Conservation (phyloP, 2,329 filamentous ascomycete genomes). For the Fusarium solani-melongenae region DNA sequence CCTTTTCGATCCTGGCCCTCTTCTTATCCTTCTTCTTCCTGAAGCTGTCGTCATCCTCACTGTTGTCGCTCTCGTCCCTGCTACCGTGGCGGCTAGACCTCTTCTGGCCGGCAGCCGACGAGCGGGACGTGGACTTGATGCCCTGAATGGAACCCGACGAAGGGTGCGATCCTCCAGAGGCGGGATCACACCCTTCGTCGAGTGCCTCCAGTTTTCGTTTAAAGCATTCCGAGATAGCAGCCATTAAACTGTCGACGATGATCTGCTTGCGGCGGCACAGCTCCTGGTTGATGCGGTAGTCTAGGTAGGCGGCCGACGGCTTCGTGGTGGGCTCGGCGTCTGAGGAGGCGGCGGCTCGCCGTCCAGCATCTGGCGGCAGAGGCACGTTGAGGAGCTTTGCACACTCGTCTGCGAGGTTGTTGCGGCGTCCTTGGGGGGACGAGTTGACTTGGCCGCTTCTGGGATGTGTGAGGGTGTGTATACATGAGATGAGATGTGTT, state of each 20-base stretch:
- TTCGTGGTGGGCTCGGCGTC: slow-evolving; percentile 41
- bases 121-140: slow-evolving; percentile 11
- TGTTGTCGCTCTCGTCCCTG: slow-evolving; percentile 44
- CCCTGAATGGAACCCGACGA: slow-evolving; percentile 32
- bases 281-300: slow-evolving; percentile 23
- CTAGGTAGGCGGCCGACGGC: slow-evolving; percentile 39
- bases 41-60: slow-evolving; percentile 42
- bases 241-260: slow-evolving; percentile 28
- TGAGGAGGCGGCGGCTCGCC: slow-evolving; percentile 39
- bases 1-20: slow-evolving; percentile 49
- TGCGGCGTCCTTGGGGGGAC: slow-evolving; percentile 17
- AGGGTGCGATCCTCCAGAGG: slow-evolving; percentile 7
- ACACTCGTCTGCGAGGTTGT: slow-evolving; percentile 17
- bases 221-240: slow-evolving; percentile 21
- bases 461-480: neutral
- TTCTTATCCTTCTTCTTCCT: slow-evolving; percentile 50
- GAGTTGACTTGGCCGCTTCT: slow-evolving; percentile 30
- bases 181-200: slow-evolving; percentile 32
- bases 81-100: slow-evolving; percentile 23
- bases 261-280: slow-evolving; percentile 17
- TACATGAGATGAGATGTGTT: too few species aligned
- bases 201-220: slow-evolving; percentile 34
- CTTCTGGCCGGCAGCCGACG: slow-evolving; percentile 28
- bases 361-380: slow-evolving; percentile 18
- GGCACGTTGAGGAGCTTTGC: slow-evolving; percentile 34